Evolutionary conservation across 1,139 yeast genomes (phyloP), one percentile per base, ranked within the genome.

Genomic region (Debaryomyces sp.): DNA sequence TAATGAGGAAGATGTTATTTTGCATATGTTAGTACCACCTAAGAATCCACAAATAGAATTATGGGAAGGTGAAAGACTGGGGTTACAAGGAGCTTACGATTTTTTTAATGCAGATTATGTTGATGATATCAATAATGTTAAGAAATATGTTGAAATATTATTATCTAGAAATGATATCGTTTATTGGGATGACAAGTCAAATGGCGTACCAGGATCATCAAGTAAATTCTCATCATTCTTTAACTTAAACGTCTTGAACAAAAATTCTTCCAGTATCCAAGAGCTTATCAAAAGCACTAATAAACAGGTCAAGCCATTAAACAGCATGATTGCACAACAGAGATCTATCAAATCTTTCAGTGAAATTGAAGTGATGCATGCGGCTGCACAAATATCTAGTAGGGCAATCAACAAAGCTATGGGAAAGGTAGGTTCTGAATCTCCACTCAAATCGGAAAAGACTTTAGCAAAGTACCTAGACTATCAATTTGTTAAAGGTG

Each of bases 31-130:
- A 48, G 96, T 92, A 6, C 97, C 94, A 2, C 90, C 89, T n/a
- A 85, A 85, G 59, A 87, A 92, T 62, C 79, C 82, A 6, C 73
- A 73, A 43, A 82, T 81, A 27, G 99, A 94, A 66, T 81, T 87
- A 54, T 94, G 99, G 99, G 97, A 92, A 60, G 99, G 99, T 8
- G 85, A 82, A 38, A 79, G 96, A 57, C 86, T 96, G 35, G 99
- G 99, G 1, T 76, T 86, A 6, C 82, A 84, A 44, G 97, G 96
- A 10, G 97, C 88, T 0, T 71, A 70, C 46, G 92, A 89, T 44
- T 80, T 85, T 44, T 94, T 94, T 71, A 94, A 92, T 64, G 97
- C 97, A 3, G 98, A 91, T 64, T 75, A 77, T 47, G 86, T 89
- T 2, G 80, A 78, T 37, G 80, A 83, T 44, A 75, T 79, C 39